Percentiles rank a stretch among this genome's conserved stretches.
Conservation (phyloP, 164 flowering plant species). For the Berberis thunbergii region DNA sequence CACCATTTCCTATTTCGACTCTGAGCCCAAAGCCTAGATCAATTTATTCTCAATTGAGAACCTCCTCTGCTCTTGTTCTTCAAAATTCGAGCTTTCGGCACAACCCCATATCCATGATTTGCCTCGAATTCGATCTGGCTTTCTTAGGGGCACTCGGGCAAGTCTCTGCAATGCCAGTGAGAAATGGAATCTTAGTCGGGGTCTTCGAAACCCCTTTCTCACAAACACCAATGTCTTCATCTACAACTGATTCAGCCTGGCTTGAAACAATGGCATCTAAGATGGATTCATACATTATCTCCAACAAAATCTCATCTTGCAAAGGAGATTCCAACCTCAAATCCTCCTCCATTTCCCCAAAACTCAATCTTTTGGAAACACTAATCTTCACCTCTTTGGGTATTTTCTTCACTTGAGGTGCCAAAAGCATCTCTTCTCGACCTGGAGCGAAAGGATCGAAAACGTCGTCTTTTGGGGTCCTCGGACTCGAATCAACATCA, state of each 20-base stretch:
- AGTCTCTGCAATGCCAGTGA: conserved; percentile 42
- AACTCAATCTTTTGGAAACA: background rate
- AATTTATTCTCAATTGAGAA: background rate
- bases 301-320: conserved; percentile 32
- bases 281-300: conserved; percentile 31
- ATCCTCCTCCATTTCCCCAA: conserved; percentile 18
- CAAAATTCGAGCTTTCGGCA: conserved; percentile 66
- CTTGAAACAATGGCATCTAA: conserved; percentile 35
- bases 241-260: conserved; percentile 12
- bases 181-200: conserved; percentile 21
- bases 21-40: too few species aligned
- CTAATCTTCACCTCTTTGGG: conserved; percentile 11
- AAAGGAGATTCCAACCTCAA: background rate
- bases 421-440: conserved; percentile 38
- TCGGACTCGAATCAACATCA: conserved; percentile 11
- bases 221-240: background rate
- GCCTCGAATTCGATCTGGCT: conserved; percentile 18
- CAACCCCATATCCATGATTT: conserved; percentile 21
- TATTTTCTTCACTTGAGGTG: conserved; percentile 41
- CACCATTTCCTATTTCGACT: too few species aligned
- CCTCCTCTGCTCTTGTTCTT: background rate
- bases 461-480: conserved; percentile 44
- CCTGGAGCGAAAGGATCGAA: conserved; percentile 76
- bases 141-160: conserved; percentile 69
- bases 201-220: conserved; percentile 18